Evolutionary conservation across 2,329 filamentous ascomycete genomes (phyloP), one percentile per base, ranked within the genome.

Genomic region (Neofusicoccum sp.): DNA sequence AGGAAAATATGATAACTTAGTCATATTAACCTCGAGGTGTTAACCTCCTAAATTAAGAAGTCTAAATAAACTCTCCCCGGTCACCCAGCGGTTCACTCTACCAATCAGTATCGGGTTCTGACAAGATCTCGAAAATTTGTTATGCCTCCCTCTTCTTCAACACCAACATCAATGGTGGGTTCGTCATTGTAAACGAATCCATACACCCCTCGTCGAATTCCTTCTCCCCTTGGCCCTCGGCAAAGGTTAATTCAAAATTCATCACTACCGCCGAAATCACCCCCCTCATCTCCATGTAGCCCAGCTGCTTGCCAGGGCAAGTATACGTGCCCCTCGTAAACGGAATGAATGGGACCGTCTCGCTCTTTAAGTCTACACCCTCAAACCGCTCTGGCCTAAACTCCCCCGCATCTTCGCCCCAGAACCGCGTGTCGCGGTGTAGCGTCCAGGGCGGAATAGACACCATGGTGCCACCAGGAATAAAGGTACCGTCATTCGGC

Each of bases 401-500:
- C 47, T n/a, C 16, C 3, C 14, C 44, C 36, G 43, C 49, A 6
- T 49, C 48, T 7, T 4, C 33, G 16, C 81, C 81, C 51, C 38
- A 62, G 45, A 31, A 53, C 14, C 45, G 38, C 24, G 14, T 54
- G 49, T 63, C 63, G 16, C 61, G 49, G 5, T 62, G 54, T 48
- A 67, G 67, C 65, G 49, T 30, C 41, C 44, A 38, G 57, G 60
- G 31, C 14, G 69, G 68, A 49, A 65, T 64, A 26, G 63, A 61
- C 20, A 69, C 67, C n/a, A 63, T 64, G 8, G 63, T 63, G 20
- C 65, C 63, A 1, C 73, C 73, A 0, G 75, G 75, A 4, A 78
- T 68, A 61, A 65, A 73, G 31, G 67, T 69, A 65, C 82, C 78
- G 4, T 60, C 65, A 2, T 69, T 69, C 4, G 68, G 75, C 16